A percentile compares a stretch with the other conserved stretches of the same genome.
phyloP scores from a whole-genome alignment of 108 stramenopile species.

The Epithemia pelagica region DNA sequence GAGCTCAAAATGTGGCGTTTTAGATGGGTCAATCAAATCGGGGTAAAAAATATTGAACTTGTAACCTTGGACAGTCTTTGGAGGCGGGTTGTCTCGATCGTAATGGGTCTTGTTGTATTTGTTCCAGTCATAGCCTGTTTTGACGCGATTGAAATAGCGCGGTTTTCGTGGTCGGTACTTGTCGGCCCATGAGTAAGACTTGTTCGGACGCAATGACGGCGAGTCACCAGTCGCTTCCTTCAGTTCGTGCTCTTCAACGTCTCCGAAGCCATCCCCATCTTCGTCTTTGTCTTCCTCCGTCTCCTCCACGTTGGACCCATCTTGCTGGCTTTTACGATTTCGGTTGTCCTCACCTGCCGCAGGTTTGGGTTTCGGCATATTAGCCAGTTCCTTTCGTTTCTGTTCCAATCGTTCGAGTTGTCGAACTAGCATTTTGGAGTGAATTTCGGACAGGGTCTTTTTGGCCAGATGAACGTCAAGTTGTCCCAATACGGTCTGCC shows the following conservation, averaged over 20 bases:
- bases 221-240: constrained; percentile 70
- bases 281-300: constrained; percentile 21
- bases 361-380: too few relatives aligned
- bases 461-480: constrained; percentile 81
- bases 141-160: constrained; percentile 98
- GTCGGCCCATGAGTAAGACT: constrained; percentile 81
- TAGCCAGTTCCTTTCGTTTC: constrained; percentile 54
- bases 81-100: constrained; percentile 98
- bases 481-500: constrained; percentile 79
- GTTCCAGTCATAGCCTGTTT: constrained; percentile 99
- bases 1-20: constrained; percentile 89
- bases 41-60: constrained; percentile 99
- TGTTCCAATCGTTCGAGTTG: constrained; percentile 87
- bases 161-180: constrained; percentile 96
- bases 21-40: constrained; percentile 93
- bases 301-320: too few relatives aligned
- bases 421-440: constrained; percentile 87
- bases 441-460: constrained; percentile 72
- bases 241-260: constrained; percentile 23
- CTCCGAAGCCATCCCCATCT: constrained; percentile 4
- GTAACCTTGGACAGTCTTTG: constrained; percentile 99
- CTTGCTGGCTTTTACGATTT: too few relatives aligned
- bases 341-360: too few relatives aligned
- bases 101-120: constrained; percentile 99
- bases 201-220: constrained; percentile 19